Evolutionary conservation across 768 basidiomycete species (phyloP), one percentile per base, ranked within the genome.

Genomic region (Pleurotus cornucopiae): DNA sequence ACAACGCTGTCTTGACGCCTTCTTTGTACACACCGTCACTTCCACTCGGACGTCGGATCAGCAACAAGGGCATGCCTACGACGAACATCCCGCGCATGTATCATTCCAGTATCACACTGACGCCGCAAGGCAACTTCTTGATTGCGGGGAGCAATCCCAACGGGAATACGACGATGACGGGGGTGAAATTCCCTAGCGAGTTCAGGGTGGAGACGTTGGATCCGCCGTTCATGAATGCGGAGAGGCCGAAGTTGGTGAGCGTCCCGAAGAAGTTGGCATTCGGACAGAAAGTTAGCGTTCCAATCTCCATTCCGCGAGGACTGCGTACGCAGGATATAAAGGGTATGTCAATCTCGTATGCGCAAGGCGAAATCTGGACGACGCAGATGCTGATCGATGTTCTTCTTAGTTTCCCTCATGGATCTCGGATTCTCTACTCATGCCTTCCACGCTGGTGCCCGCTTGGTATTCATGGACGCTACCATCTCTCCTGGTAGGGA

Each of bases 21-120:
- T 66, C 69, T 4, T 58, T 78, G 51, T 81, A 78, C 66, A 72
- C 76, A 59, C 70, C 73, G 9, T 62, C 56, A 39, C 66, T 68
- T 2, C 49, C 60, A 0, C 58, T 66, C 1, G 82, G 81, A 4
- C 48, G 60, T 25, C 69, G 71, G 23, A 73, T 66, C 65, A 74
- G 68, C 67, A 72, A 72, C 55, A 65, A 61, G 34, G 65, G 63
- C 2, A 53, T 66, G 3, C 65, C 65, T 2, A 65, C 68, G 16
- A 64, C 63, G 2, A 57, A 66, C 25, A 67, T 73, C 30, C 45
- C 71, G 4, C 63, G 72, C 1, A 16, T 72, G 57, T 73, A 73
- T 47, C 71, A 73, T 54, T 76, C 75, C 6, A 63, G 70, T 1
- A 63, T 64, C 14, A 66, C 63, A n/a, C 59, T 73, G 11, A 66